These are phyloP conservation scores for Fraxinus floribunda DNA, from an alignment of 305 asterid genomes.

Conservation along the genomic window DNA sequence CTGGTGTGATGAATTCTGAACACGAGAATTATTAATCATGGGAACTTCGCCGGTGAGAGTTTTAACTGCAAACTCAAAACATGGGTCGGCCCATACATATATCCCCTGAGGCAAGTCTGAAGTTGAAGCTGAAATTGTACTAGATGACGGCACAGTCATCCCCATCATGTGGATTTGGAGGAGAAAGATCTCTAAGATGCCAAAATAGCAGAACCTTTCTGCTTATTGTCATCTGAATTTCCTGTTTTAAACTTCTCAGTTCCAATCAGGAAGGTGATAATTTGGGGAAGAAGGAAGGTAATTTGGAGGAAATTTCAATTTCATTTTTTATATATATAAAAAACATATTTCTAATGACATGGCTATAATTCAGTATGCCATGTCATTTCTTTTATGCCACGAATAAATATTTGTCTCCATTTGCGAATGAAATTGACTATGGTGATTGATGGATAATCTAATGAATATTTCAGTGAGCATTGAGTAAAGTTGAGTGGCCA, in stretches of 20 bases:
- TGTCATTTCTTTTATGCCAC: too few species aligned
- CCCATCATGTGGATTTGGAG: conserved; percentile 24
- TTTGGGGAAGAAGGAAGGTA: too few species aligned
- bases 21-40: background rate
- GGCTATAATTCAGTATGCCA: too few species aligned
- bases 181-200: conserved; percentile 13
- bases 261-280: background rate
- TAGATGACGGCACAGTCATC: conserved; percentile 14
- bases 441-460: too few species aligned
- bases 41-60: conserved; percentile 57
- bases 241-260: conserved; percentile 16
- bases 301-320: too few species aligned
- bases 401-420: too few species aligned
- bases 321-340: too few species aligned
- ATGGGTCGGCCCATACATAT: conserved; percentile 64
- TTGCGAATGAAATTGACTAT: too few species aligned
- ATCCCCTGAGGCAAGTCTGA: conserved; percentile 30
- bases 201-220: conserved; percentile 17
- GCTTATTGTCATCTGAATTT: conserved; percentile 25
- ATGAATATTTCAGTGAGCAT: too few species aligned
- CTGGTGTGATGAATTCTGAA: conserved; percentile 27
- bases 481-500: too few species aligned
- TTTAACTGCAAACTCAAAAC: conserved; percentile 64
- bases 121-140: conserved; percentile 26
- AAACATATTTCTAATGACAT: too few species aligned